Base-by-base conservation (phyloP, 2,329 filamentous ascomycete species). In the Arthrobotrys musiformis region DNA sequence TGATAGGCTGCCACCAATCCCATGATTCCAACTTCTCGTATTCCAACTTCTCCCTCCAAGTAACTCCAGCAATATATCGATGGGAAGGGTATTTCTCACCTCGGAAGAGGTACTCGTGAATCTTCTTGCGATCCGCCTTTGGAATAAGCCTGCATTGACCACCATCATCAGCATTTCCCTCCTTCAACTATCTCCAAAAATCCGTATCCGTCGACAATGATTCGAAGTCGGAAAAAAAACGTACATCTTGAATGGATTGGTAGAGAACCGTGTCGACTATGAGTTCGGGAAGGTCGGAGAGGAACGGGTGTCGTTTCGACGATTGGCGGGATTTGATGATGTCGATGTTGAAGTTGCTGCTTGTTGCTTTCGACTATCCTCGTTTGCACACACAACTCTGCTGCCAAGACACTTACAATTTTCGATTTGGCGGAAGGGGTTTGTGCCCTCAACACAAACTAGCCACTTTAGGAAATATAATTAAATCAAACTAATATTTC, bases 121-220 rank as follows among this genome's bases (percentile, higher is more conserved):
- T 98, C 92, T 93, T 93, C 93, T 99, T 99, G 89, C 96, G 94
- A 89, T 99, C 95, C 87, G 93, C 92, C 92, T 98, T 98, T 86
- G 95, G 95, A 87, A 99, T 99, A 89, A 99, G 92, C 95, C 92
- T 94, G 54, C 48, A 64, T 30, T 60, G 50, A 68, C 58, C 13
- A 56, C 13, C 50, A 72, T 42, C 48, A 61, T 78, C 56, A 78
- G 82, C 11, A 26, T 85, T 33, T 33, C 78, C 79, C 22, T 74
- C 69, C 69, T 37, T 33, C 58, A 35, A 58, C 9, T 50, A 35
- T 67, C 37, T 52, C 28, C 28, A 37, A 28, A 17, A 52, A 61
- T 17, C 24, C 22, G 61, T 30, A 56, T 35, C 52, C 24, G 48
- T 37, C 35, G 60, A 72, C 17, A 15, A 35, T 19, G 46, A 70